phyloP scores from a whole-genome alignment of 2,329 filamentous ascomycete species.

The Macrophomina pseudophaseolina region DNA sequence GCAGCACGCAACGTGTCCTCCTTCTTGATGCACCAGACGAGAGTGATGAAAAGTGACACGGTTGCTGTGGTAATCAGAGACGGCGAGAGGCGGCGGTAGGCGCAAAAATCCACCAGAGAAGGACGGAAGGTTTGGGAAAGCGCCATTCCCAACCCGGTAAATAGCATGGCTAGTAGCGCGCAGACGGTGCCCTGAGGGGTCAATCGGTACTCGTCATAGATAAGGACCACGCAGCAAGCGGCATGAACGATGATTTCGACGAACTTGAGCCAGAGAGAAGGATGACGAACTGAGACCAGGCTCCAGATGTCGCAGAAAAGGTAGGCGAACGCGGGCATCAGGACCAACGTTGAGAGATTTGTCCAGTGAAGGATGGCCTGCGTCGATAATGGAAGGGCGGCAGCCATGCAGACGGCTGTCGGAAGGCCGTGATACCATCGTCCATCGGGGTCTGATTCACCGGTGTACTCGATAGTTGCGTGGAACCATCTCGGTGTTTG shows the following conservation, averaged over 20 bases:
- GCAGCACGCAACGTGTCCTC: constrained; percentile 10
- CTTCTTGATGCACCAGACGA: constrained; percentile 13
- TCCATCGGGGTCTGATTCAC: background rate
- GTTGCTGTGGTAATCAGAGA: background rate
- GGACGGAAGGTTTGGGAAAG: background rate
- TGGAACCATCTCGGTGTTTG: constrained; percentile 9
- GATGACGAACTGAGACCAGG: constrained; percentile 30
- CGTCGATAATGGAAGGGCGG: constrained; percentile 34
- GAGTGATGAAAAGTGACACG: background rate
- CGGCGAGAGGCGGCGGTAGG: background rate
- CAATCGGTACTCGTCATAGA: constrained; percentile 24
- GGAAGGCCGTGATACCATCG: constrained; percentile 5
- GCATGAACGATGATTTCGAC: constrained; percentile 29
- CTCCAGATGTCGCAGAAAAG: constrained; percentile 30
- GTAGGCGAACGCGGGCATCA: constrained; percentile 34
- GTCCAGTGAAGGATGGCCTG: constrained; percentile 40
- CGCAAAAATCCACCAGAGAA: background rate
- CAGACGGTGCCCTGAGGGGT: constrained; percentile 3
- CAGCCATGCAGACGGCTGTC: constrained; percentile 28
- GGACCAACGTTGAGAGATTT: constrained; percentile 38
- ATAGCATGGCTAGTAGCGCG: constrained; percentile 7
- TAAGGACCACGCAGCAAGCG: background rate
- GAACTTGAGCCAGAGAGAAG: constrained; percentile 38
- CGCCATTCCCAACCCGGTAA: constrained; percentile 10
- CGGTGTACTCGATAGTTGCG: constrained; percentile 2